Evolutionary conservation across 495 filamentous ascomycete genomes (phyloP).

Genomic region (Penicillium pulvis): DNA sequence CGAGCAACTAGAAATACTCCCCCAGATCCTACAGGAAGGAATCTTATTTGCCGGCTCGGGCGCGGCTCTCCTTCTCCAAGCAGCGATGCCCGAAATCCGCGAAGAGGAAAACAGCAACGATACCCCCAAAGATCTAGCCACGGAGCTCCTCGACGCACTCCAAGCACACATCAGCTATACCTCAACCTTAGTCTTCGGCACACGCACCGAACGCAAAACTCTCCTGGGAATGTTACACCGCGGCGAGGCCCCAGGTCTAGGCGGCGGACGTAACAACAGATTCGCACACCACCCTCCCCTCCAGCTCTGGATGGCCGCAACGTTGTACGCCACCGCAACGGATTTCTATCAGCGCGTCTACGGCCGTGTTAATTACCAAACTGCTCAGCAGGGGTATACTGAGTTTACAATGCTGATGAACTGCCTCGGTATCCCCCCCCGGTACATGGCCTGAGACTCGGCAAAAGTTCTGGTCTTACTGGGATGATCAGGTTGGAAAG

Average conservation of each 20-base stretch:
- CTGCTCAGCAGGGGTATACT: conserved; percentile 37
- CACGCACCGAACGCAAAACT: conserved; percentile 32
- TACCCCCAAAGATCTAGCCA: conserved; percentile 29
- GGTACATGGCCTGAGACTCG: conserved; percentile 38
- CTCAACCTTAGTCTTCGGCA: conserved; percentile 43
- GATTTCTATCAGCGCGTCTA: conserved; percentile 49
- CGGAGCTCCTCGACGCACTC: conserved; percentile 36
- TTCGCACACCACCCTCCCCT: conserved; percentile 29
- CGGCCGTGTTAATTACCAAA: conserved; percentile 37
- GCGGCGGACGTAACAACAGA: conserved; percentile 20
- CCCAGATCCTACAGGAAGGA: conserved; percentile 45
- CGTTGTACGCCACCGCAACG: conserved; percentile 44
- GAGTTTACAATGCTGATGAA: conserved; percentile 39
- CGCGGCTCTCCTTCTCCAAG: conserved; percentile 43
- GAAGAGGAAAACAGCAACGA: conserved; percentile 14
- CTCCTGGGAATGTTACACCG: conserved; percentile 33
- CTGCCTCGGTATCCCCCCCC: conserved; percentile 30
- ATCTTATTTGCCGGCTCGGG: conserved; percentile 43
- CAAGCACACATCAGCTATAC: conserved; percentile 42
- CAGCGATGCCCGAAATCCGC: conserved; percentile 39
- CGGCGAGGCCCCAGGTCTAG: background rate
- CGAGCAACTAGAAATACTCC: conserved; percentile 40
- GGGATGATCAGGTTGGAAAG: conserved; percentile 38
- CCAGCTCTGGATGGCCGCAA: conserved; percentile 43
- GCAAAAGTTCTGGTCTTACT: conserved; percentile 43